A percentile compares a stretch with the other conserved stretches of the same genome.
Evolutionary conservation across 352 stramenopile species (phyloP).

Genomic region (Pythium grandisporangium): DNA sequence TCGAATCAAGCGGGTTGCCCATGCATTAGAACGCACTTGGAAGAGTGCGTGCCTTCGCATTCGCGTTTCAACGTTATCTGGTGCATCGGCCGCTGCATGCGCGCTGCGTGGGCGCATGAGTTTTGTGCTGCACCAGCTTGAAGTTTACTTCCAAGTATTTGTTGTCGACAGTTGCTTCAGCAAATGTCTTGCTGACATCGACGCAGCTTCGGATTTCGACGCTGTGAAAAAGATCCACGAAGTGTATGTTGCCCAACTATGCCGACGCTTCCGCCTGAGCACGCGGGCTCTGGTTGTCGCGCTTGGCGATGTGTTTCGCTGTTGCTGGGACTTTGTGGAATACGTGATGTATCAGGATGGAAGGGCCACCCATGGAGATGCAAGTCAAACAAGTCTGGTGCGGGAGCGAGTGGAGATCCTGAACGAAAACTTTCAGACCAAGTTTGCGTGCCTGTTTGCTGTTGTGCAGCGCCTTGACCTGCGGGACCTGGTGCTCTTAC

Average conservation of each 20-base stretch:
- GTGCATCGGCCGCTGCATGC: conserved; percentile 9
- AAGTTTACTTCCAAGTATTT: conserved; percentile 72
- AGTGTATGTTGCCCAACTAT: conserved; percentile 50
- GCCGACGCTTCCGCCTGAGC: conserved; percentile 65
- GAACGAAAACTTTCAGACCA: too few relatives aligned
- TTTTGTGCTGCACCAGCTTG: conserved; percentile 63
- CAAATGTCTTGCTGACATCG: conserved; percentile 44
- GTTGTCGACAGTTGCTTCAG: conserved; percentile 61
- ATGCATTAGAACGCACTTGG: conserved; percentile 60
- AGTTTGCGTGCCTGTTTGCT: conserved; percentile 55
- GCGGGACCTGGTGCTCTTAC: conserved; percentile 59
- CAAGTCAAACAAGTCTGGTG: too few relatives aligned
- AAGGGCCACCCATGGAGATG: conserved; percentile 1
- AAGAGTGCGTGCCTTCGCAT: conserved; percentile 31
- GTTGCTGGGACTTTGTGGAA: conserved; percentile 69
- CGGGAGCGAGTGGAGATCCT: conserved; percentile 21
- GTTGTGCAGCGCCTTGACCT: conserved; percentile 53
- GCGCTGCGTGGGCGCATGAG: conserved; percentile 57
- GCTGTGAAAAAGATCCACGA: conserved; percentile 62
- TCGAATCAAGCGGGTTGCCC: conserved; percentile 56
- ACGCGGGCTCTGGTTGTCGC: conserved; percentile 45
- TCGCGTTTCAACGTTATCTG: conserved; percentile 7
- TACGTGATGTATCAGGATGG: conserved; percentile 45
- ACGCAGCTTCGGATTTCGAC: conserved; percentile 49
- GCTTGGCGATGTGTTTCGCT: conserved; percentile 46